A percentile compares a stretch with the other conserved stretches of the same genome.
These are phyloP conservation scores for Blastobotrys elegans DNA, from an alignment of 1,139 yeast genomes.

Conservation along the genomic window DNA sequence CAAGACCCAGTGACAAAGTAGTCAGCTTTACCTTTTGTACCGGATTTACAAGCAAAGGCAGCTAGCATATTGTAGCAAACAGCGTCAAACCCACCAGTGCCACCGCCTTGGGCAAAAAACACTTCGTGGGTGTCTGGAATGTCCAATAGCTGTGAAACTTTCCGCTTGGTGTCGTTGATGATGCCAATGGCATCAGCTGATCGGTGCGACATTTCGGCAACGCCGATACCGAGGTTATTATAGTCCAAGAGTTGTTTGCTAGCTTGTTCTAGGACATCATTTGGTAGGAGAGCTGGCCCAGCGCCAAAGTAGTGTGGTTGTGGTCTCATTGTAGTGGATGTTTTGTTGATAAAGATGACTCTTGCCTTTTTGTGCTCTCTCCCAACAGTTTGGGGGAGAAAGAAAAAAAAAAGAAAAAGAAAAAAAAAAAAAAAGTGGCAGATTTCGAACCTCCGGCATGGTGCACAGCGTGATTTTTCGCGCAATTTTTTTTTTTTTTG, in stretches of 20 bases:
- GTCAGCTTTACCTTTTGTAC: constrained; percentile 69
- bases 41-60: constrained; percentile 56
- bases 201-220: constrained; percentile 95
- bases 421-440: too few species aligned
- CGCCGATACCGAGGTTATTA: constrained; percentile 67
- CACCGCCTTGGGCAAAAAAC: constrained; percentile 95
- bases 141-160: constrained; percentile 55
- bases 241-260: constrained; percentile 75
- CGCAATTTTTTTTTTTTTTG: too few species aligned
- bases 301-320: constrained; percentile 86
- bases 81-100: constrained; percentile 91
- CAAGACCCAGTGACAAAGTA: constrained; percentile 90
- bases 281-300: constrained; percentile 92
- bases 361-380: too few species aligned
- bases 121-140: constrained; percentile 93
- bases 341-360: not conserved
- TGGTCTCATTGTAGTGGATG: constrained; percentile 6
- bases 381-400: not conserved
- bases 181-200: constrained; percentile 75
- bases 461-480: too few species aligned
- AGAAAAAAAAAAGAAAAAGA: too few species aligned
- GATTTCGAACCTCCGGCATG: too few species aligned
- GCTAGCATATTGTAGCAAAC: constrained; percentile 81
- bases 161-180: constrained; percentile 69
- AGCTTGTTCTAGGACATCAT: constrained; percentile 78